These are phyloP conservation scores for Chrysopogon serrulatus DNA, from an alignment of 176 grass and related monocot genomes.

Conservation along the genomic window DNA sequence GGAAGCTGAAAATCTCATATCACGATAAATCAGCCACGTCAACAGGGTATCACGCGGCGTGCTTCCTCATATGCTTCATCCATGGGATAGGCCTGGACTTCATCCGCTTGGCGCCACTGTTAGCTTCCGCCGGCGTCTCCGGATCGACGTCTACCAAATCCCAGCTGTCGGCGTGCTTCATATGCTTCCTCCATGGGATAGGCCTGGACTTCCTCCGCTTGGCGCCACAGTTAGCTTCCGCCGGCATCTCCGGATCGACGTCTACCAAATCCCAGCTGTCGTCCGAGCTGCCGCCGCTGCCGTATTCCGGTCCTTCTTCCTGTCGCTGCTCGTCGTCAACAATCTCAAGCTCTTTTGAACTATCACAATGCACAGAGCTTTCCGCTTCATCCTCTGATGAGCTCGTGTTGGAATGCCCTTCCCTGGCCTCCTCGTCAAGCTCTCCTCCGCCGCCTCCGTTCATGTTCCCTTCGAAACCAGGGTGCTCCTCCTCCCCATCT, in stretches of 20 bases:
- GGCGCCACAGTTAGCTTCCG: not conserved
- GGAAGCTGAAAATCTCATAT: not conserved
- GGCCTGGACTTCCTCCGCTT: not conserved
- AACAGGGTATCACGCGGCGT: not conserved
- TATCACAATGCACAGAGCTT: not conserved
- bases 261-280: slow-evolving; percentile 18
- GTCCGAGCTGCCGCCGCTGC: not conserved
- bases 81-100: not conserved
- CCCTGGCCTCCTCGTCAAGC: not conserved
- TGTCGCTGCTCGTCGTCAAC: not conserved
- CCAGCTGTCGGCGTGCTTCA: slow-evolving; percentile 11
- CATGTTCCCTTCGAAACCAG: not conserved
- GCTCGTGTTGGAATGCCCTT: not conserved
- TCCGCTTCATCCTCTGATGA: not conserved
- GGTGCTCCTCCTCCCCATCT: not conserved
- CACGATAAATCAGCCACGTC: not conserved
- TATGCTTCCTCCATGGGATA: not conserved
- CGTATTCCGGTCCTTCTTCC: not conserved
- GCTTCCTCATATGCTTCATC: too few species aligned
- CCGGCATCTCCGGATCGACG: not conserved
- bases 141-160: not conserved
- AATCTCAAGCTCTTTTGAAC: not conserved
- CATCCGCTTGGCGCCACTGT: not conserved
- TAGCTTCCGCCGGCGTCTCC: not conserved
- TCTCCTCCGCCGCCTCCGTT: not conserved